These are phyloP conservation scores for Rhazya stricta DNA, from an alignment of 257 asterid genomes.

Conservation along the genomic window DNA sequence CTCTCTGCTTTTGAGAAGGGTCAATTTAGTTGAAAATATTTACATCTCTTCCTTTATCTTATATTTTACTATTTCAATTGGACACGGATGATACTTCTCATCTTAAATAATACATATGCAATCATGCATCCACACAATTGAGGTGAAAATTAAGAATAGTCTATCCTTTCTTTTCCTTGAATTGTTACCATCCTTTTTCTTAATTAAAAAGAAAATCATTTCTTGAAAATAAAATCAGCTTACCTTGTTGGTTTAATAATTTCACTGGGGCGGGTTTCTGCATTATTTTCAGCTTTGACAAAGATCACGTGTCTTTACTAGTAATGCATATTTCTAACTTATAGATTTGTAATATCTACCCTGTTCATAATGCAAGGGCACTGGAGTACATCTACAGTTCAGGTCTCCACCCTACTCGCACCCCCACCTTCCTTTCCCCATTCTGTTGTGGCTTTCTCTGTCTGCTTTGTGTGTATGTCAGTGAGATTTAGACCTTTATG, in stretches of 20 bases:
- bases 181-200: neutral
- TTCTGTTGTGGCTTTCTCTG: neutral
- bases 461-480: neutral
- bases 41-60: neutral
- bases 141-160: neutral
- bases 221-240: neutral
- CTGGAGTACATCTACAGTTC: neutral
- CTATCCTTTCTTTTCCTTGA: neutral
- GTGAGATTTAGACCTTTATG: constrained; percentile 9
- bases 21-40: neutral
- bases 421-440: neutral
- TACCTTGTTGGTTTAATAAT: neutral
- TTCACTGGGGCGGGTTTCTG: neutral
- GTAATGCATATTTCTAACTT: neutral
- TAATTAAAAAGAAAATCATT: too few relatives aligned
- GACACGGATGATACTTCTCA: too few relatives aligned
- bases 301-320: too few relatives aligned
- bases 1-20: neutral
- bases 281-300: too few relatives aligned
- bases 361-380: neutral
- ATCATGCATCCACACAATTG: neutral
- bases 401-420: neutral
- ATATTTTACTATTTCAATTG: neutral
- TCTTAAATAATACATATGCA: neutral
- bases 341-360: neutral